These are phyloP conservation scores for Phylloporus arenicola DNA, from an alignment of 768 basidiomycete species.

Conservation along the genomic window DNA sequence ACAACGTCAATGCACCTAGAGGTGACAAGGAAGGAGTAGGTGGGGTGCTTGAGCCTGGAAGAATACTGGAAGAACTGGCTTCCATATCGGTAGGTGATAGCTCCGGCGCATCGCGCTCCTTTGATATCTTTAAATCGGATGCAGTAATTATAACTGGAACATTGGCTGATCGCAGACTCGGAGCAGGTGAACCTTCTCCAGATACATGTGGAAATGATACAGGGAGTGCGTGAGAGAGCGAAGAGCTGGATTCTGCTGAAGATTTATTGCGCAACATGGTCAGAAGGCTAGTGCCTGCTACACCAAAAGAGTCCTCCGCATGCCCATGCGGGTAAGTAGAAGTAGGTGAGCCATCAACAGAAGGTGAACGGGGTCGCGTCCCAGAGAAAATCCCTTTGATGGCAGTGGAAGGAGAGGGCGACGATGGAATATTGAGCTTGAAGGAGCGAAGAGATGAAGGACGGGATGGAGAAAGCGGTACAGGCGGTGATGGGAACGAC, in stretches of 20 bases:
- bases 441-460: slow-evolving; percentile 26
- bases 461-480: slow-evolving; percentile 25
- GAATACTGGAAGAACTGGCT: slow-evolving; percentile 22
- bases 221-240: slow-evolving; percentile 30
- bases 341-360: slow-evolving; percentile 41
- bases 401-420: slow-evolving; percentile 11
- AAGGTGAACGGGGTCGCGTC: slow-evolving; percentile 25
- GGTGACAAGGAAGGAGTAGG: slow-evolving; percentile 24
- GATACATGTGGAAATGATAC: slow-evolving; percentile 19
- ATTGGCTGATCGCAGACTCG: slow-evolving; percentile 22
- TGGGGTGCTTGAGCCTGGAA: slow-evolving; percentile 22
- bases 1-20: slow-evolving; percentile 27
- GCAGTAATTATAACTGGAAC: slow-evolving; percentile 17
- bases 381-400: slow-evolving; percentile 23
- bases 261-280: slow-evolving; percentile 44
- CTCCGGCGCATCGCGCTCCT: slow-evolving; percentile 30
- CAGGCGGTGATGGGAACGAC: slow-evolving; percentile 10
- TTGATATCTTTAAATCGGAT: slow-evolving; percentile 37
- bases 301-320: slow-evolving; percentile 52
- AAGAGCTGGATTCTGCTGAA: slow-evolving; percentile 21
- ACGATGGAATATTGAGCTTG: slow-evolving; percentile 14
- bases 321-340: slow-evolving; percentile 31
- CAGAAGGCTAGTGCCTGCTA: slow-evolving; percentile 50
- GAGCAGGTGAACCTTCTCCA: slow-evolving; percentile 20
- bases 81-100: slow-evolving; percentile 11